Conservation (phyloP, 768 basidiomycete genomes). For the Tulasnella sp. region DNA sequence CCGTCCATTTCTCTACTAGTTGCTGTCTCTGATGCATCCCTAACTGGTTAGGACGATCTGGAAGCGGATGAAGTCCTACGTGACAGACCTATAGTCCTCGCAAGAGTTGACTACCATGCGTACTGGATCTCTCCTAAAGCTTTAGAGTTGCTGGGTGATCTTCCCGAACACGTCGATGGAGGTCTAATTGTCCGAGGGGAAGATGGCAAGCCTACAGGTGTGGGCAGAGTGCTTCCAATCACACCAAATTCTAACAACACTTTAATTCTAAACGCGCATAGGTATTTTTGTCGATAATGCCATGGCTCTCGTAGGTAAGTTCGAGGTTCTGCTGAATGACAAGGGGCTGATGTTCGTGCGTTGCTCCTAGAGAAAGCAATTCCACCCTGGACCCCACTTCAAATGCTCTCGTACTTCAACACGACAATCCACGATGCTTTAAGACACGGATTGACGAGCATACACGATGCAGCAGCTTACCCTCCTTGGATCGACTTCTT, state of each 20-base stretch:
- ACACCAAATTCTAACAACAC: not conserved
- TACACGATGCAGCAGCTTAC: slow-evolving; percentile 67
- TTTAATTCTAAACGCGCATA: slow-evolving; percentile 19
- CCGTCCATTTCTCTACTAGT: not conserved
- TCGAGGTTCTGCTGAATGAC: not conserved
- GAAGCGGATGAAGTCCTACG: slow-evolving; percentile 54
- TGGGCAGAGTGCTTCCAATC: slow-evolving; percentile 8
- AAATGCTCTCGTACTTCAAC: slow-evolving; percentile 52
- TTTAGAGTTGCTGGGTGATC: slow-evolving; percentile 39
- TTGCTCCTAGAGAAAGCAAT: slow-evolving; percentile 24
- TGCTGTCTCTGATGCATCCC: not conserved
- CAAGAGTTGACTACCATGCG: slow-evolving; percentile 74
- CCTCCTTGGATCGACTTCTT: slow-evolving; percentile 50
- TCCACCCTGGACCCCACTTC: slow-evolving; percentile 48
- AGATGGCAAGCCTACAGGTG: slow-evolving; percentile 58
- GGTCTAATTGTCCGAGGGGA: slow-evolving; percentile 62
- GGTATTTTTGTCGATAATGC: slow-evolving; percentile 85
- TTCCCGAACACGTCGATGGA: slow-evolving; percentile 57
- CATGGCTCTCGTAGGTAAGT: slow-evolving; percentile 47
- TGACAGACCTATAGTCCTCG: slow-evolving; percentile 59
- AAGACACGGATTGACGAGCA: slow-evolving; percentile 67
- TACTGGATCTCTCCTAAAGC: slow-evolving; percentile 74
- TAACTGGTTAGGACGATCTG: slow-evolving; percentile 47
- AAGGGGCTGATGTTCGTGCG: not conserved
- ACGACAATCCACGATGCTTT: slow-evolving; percentile 56